Evolutionary conservation across 768 basidiomycete species (phyloP).

Genomic region (Trametes cubensis): DNA sequence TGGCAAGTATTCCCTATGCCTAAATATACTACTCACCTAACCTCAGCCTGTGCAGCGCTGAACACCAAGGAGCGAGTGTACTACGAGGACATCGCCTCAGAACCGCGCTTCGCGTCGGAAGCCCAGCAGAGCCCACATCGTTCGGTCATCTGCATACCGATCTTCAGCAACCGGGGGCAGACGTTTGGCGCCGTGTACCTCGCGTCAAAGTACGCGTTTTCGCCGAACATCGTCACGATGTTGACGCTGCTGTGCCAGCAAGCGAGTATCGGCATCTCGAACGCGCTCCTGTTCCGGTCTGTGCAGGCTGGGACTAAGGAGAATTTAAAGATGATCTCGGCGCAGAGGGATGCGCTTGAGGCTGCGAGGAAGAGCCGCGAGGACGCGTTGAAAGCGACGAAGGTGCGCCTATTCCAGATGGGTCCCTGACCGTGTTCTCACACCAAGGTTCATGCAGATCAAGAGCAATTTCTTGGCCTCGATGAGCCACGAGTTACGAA

Average conservation of each 20-base stretch:
- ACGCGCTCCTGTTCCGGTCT: slow-evolving; percentile 73
- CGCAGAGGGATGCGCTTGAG: slow-evolving; percentile 69
- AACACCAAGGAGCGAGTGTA: slow-evolving; percentile 66
- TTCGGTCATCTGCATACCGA: slow-evolving; percentile 69
- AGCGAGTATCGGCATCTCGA: slow-evolving; percentile 75
- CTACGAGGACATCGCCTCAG: slow-evolving; percentile 62
- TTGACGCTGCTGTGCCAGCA: slow-evolving; percentile 70
- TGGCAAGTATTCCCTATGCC: slow-evolving; percentile 43
- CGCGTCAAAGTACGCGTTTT: slow-evolving; percentile 66
- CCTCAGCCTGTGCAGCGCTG: slow-evolving; percentile 46
- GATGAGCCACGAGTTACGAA: slow-evolving; percentile 79
- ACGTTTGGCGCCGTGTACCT: slow-evolving; percentile 74
- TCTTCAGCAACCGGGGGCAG: slow-evolving; percentile 75
- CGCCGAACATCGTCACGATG: slow-evolving; percentile 60
- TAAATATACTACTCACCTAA: not conserved
- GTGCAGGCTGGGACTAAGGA: slow-evolving; percentile 74
- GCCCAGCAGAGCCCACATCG: slow-evolving; percentile 61
- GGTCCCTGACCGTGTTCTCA: not conserved
- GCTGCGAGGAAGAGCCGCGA: slow-evolving; percentile 70
- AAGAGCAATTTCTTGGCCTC: slow-evolving; percentile 77
- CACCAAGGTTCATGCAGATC: slow-evolving; percentile 45
- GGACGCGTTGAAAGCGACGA: slow-evolving; percentile 73
- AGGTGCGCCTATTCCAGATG: slow-evolving; percentile 41
- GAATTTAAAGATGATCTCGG: slow-evolving; percentile 77
- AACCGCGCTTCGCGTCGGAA: slow-evolving; percentile 71